Evolutionary conservation across 208 protist genomes (phyloP).

Genomic region (Novymonas esmeraldas): DNA sequence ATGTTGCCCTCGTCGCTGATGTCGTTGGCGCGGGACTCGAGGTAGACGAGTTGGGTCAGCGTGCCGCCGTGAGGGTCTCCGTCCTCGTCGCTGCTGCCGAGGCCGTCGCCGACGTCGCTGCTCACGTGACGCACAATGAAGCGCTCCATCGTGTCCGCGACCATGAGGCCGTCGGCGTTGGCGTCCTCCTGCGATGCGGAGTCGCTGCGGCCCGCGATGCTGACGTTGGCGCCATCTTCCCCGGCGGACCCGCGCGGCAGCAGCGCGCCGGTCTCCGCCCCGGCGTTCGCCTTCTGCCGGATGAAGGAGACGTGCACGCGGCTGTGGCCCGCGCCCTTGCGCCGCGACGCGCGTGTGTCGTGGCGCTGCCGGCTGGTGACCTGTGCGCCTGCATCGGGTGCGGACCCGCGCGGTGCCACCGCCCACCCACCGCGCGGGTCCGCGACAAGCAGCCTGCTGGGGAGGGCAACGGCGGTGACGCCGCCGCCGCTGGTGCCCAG

Average conservation of each 20-base stretch:
- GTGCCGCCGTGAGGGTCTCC: neutral
- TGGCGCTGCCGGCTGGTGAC: neutral
- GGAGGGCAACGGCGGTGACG: too few species aligned
- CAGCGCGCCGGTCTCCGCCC: neutral
- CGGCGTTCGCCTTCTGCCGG: neutral
- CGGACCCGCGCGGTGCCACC: neutral
- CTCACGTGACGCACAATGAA: conserved; percentile 19
- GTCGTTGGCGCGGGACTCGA: conserved; percentile 5
- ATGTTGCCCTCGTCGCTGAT: neutral
- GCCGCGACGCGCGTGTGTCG: neutral
- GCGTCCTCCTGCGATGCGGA: neutral
- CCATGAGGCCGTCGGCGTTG: neutral
- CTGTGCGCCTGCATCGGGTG: too few species aligned
- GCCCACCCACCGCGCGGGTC: neutral
- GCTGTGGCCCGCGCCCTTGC: conserved; percentile 10
- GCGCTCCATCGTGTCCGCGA: conserved; percentile 9
- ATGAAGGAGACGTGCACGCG: conserved; percentile 20
- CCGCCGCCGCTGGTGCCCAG: too few species aligned
- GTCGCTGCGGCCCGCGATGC: neutral
- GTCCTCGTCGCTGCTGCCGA: conserved; percentile 2
- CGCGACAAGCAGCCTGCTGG: too few species aligned
- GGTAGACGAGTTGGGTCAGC: conserved; percentile 10
- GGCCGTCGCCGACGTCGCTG: conserved; percentile 12
- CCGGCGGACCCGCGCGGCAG: neutral
- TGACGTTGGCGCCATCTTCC: neutral